phyloP scores from a whole-genome alignment of 208 protist genomes.

The Wallacemonas sp. region DNA sequence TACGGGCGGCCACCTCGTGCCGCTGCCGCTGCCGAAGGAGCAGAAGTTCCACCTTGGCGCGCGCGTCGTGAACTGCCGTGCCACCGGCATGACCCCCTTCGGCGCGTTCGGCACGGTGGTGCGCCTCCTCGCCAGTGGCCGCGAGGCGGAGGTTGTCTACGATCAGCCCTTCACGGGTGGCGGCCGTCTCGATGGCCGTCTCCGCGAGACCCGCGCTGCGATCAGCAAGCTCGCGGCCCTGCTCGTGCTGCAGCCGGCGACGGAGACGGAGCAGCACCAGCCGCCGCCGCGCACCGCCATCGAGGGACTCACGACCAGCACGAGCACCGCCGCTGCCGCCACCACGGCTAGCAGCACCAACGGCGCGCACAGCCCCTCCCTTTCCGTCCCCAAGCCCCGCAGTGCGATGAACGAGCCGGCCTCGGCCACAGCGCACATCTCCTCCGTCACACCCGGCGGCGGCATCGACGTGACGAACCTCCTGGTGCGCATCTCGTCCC shows the following conservation, averaged over 20 bases:
- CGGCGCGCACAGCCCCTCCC: neutral
- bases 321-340: too few relatives aligned
- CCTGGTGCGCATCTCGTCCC: conserved; percentile 17
- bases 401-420: conserved; percentile 34
- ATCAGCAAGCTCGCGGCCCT: conserved; percentile 71
- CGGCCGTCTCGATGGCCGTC: conserved; percentile 70
- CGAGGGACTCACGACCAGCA: neutral
- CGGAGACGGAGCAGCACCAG: neutral
- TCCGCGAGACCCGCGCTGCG: conserved; percentile 63
- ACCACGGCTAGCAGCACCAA: too few relatives aligned
- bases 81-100: conserved; percentile 77
- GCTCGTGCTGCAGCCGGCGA: conserved; percentile 50
- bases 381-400: conserved; percentile 51
- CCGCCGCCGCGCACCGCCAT: conserved; percentile 8
- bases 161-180: conserved; percentile 84
- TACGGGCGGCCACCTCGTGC: conserved; percentile 61
- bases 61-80: conserved; percentile 86
- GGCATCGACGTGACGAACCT: conserved; percentile 30
- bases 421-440: conserved; percentile 36
- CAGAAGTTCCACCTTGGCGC: conserved; percentile 72
- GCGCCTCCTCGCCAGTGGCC: conserved; percentile 70
- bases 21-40: conserved; percentile 72
- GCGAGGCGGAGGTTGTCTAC: conserved; percentile 88
- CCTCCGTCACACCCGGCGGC: conserved; percentile 16
- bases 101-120: conserved; percentile 80